A percentile compares a stretch with the other conserved stretches of the same genome.
These are phyloP conservation scores for Podospora conica DNA, from an alignment of 495 filamentous ascomycete genomes.

Conservation along the genomic window DNA sequence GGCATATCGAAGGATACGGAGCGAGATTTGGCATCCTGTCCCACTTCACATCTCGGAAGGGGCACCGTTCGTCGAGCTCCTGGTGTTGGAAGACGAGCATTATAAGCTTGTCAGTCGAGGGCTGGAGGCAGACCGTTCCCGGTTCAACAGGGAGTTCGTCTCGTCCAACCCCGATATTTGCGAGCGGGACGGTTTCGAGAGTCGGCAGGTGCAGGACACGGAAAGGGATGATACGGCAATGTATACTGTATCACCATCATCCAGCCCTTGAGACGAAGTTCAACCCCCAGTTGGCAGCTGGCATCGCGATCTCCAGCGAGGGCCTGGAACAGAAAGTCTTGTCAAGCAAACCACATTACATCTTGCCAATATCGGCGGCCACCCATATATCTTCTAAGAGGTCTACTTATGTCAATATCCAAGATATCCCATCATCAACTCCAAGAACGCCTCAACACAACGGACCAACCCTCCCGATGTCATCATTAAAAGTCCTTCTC, in stretches of 20 bases:
- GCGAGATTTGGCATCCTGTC: background rate
- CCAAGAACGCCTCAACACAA: background rate
- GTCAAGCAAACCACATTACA: background rate
- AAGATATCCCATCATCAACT: background rate
- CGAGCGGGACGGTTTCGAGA: background rate
- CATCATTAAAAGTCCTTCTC: slow-evolving; percentile 33
- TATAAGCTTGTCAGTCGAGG: background rate
- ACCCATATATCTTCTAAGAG: background rate
- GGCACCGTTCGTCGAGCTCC: background rate
- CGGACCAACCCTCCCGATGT: background rate
- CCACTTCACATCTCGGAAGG: background rate
- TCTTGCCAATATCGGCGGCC: background rate
- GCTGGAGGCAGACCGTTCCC: background rate
- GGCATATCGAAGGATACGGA: background rate
- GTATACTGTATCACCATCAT: too few relatives aligned
- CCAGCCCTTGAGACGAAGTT: too few relatives aligned
- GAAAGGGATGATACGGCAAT: too few relatives aligned
- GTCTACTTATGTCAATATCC: background rate
- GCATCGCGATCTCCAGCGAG: too few relatives aligned
- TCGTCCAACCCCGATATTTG: background rate
- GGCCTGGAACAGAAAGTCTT: background rate
- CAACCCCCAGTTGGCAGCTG: too few relatives aligned
- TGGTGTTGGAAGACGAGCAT: background rate
- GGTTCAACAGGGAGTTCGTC: background rate
- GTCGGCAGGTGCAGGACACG: too few relatives aligned